phyloP scores from a whole-genome alignment of 768 basidiomycete genomes.

The Kwoniella botswanensis region DNA sequence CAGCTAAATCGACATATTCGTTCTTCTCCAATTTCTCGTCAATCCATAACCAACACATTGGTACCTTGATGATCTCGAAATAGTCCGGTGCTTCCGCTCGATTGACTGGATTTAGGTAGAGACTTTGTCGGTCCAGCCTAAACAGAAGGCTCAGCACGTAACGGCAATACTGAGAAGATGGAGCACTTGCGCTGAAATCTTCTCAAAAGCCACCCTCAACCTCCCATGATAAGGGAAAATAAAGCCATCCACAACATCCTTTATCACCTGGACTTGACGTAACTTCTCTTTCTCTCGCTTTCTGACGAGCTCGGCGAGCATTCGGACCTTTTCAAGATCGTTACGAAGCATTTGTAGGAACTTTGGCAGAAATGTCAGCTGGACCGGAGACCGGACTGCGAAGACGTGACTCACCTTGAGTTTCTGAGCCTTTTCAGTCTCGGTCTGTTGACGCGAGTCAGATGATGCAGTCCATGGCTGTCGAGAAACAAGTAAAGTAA shows the following conservation, averaged over 20 bases:
- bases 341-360: slow-evolving; percentile 69
- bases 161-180: not conserved
- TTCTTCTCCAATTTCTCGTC: slow-evolving; percentile 82
- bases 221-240: slow-evolving; percentile 71
- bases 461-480: slow-evolving; percentile 88
- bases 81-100: slow-evolving; percentile 82
- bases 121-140: slow-evolving; percentile 74
- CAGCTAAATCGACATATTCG: slow-evolving; percentile 71
- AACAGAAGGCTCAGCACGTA: not conserved
- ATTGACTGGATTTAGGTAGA: slow-evolving; percentile 79
- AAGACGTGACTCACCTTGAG: slow-evolving; percentile 67
- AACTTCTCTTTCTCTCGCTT: slow-evolving; percentile 84
- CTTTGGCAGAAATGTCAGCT: slow-evolving; percentile 50
- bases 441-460: slow-evolving; percentile 68
- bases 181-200: slow-evolving; percentile 69
- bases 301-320: slow-evolving; percentile 69
- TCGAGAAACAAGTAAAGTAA: slow-evolving; percentile 9
- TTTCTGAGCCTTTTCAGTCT: slow-evolving; percentile 80
- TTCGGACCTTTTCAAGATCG: slow-evolving; percentile 76
- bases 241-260: slow-evolving; percentile 67
- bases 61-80: slow-evolving; percentile 81
- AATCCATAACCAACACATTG: slow-evolving; percentile 92
- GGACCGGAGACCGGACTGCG: not conserved
- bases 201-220: slow-evolving; percentile 71
- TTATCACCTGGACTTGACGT: slow-evolving; percentile 66